These are phyloP conservation scores for Panicum hallii DNA, from an alignment of 202 grass and related monocot species.

Conservation along the genomic window DNA sequence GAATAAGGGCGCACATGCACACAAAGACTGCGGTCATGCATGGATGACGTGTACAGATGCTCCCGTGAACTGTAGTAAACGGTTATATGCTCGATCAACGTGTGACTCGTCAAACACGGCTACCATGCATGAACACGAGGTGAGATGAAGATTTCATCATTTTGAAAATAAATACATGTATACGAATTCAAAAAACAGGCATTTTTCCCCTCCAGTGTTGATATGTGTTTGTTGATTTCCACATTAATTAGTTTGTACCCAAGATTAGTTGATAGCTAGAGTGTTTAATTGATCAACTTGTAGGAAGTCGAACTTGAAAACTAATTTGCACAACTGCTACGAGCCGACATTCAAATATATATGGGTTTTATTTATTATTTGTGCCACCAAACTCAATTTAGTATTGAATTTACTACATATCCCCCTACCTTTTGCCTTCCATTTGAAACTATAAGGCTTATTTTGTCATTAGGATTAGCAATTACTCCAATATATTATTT, in stretches of 20 bases:
- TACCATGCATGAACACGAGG: not conserved
- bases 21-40: not conserved
- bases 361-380: not conserved
- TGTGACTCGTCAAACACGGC: conserved; percentile 9
- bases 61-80: not conserved
- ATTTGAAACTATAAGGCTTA: too few relatives aligned
- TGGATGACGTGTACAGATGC: not conserved
- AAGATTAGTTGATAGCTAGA: not conserved
- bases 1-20: too few relatives aligned
- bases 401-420: not conserved
- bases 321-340: not conserved
- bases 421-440: too few relatives aligned
- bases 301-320: not conserved
- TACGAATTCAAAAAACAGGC: not conserved
- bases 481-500: not conserved
- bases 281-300: not conserved
- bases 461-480: too few relatives aligned
- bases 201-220: not conserved
- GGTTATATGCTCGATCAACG: not conserved
- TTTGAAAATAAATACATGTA: not conserved
- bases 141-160: not conserved
- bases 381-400: not conserved
- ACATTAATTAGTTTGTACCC: not conserved
- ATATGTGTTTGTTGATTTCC: not conserved
- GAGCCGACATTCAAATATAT: not conserved